phyloP scores from a whole-genome alignment of 345 rosid genomes.

The Populus tremula region DNA sequence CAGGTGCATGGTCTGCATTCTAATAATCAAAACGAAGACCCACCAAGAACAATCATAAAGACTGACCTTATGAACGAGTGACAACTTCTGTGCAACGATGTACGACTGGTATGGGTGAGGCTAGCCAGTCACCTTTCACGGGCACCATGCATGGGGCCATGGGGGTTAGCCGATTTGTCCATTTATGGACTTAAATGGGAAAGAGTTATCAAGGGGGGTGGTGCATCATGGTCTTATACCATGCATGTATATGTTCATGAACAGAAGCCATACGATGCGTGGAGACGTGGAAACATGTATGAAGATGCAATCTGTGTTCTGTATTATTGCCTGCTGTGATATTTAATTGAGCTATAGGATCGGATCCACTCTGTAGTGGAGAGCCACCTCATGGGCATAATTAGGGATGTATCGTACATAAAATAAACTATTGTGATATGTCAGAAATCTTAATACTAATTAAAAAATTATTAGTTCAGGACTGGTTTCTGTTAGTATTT shows the following conservation, averaged over 20 bases:
- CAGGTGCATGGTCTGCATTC: background rate
- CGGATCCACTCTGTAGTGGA: slow-evolving; percentile 10
- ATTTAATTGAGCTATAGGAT: background rate
- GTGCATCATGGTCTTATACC: background rate
- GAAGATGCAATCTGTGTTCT: background rate
- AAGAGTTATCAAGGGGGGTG: background rate
- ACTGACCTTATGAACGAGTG: slow-evolving; percentile 1
- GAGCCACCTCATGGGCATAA: background rate
- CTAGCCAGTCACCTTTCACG: background rate
- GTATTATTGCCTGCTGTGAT: background rate
- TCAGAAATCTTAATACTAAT: too few species aligned
- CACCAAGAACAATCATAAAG: background rate
- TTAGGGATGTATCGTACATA: background rate
- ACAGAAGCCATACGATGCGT: background rate
- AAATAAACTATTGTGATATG: too few species aligned
- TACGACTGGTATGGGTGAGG: background rate
- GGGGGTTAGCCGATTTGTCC: background rate
- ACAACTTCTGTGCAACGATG: background rate
- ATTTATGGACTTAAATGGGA: background rate
- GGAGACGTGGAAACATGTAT: background rate
- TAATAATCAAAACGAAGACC: background rate
- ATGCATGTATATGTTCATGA: background rate
- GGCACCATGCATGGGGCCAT: background rate
- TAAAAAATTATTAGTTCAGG: too few species aligned
- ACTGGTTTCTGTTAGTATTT: too few species aligned